Percentiles rank a stretch among this genome's conserved stretches.
phyloP scores from a whole-genome alignment of 495 filamentous ascomycete genomes.

The Trypethelium eluteriae region DNA sequence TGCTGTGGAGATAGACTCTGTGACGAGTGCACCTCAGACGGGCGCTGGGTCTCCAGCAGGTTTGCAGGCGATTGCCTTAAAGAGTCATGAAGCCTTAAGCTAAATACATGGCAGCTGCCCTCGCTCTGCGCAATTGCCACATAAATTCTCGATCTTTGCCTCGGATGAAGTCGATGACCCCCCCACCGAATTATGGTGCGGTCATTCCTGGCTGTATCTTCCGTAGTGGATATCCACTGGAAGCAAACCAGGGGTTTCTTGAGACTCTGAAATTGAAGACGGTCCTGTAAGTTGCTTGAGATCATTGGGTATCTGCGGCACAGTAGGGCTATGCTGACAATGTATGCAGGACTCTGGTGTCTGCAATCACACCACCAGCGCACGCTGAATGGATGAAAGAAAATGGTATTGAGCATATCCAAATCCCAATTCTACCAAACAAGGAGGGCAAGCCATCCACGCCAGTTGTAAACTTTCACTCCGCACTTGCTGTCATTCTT shows the following conservation, averaged over 20 bases:
- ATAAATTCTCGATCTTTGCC: not conserved
- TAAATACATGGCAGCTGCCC: not conserved
- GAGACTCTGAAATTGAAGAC: constrained; percentile 59
- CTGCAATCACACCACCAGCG: constrained; percentile 51
- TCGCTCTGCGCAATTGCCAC: constrained; percentile 5
- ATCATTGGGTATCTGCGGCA: not conserved
- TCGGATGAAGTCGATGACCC: constrained; percentile 26
- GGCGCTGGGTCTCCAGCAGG: not conserved
- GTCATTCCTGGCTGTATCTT: constrained; percentile 58
- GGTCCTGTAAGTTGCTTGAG: constrained; percentile 54
- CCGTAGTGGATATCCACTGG: constrained; percentile 65
- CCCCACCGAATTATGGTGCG: constrained; percentile 59
- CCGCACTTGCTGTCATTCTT: constrained; percentile 56
- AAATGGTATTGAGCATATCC: constrained; percentile 56
- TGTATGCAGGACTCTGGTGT: constrained; percentile 60
- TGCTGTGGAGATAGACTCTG: not conserved
- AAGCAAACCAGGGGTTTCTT: constrained; percentile 57
- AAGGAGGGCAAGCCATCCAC: constrained; percentile 52
- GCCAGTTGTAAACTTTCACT: constrained; percentile 52
- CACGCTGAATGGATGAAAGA: constrained; percentile 54
- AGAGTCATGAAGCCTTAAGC: not conserved
- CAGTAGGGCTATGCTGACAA: constrained; percentile 17
- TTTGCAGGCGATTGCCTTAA: not conserved
- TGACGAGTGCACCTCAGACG: not conserved
- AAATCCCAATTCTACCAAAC: constrained; percentile 67